Conservation (phyloP, 495 filamentous ascomycete species). For the Daldinia childiae region DNA sequence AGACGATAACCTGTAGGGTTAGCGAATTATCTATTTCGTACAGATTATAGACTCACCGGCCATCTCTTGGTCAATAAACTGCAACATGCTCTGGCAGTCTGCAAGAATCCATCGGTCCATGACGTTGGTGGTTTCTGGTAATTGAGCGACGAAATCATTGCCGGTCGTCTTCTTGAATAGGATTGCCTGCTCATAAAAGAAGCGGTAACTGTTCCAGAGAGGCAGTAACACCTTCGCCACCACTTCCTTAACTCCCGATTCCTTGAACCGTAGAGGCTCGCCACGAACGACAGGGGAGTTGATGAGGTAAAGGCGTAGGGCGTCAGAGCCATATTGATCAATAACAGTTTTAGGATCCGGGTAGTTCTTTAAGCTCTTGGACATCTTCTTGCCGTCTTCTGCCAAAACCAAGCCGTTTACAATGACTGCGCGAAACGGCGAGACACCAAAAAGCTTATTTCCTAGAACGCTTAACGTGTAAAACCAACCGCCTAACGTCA, state of each 20-base stretch:
- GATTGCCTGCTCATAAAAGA: conserved; percentile 95
- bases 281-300: conserved; percentile 97
- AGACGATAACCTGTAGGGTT: conserved; percentile 71
- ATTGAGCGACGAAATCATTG: conserved; percentile 80
- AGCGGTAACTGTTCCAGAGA: conserved; percentile 97
- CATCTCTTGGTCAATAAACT: conserved; percentile 97
- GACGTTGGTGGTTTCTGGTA: conserved; percentile 79
- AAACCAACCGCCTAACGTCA: conserved; percentile 80
- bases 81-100: conserved; percentile 88
- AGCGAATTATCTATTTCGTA: not conserved
- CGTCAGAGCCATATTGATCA: conserved; percentile 90
- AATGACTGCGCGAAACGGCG: conserved; percentile 96
- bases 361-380: conserved; percentile 96
- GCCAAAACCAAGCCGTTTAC: conserved; percentile 97
- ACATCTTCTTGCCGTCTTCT: conserved; percentile 99
- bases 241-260: conserved; percentile 93
- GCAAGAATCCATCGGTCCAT: conserved; percentile 98
- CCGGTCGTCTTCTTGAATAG: conserved; percentile 89
- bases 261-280: conserved; percentile 91
- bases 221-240: conserved; percentile 93
- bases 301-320: conserved; percentile 92
- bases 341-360: conserved; percentile 90
- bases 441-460: conserved; percentile 85
- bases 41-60: conserved; percentile 59
- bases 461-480: conserved; percentile 93